phyloP scores from a whole-genome alignment of 805 yeast species.

The Teunomyces gatunensis region DNA sequence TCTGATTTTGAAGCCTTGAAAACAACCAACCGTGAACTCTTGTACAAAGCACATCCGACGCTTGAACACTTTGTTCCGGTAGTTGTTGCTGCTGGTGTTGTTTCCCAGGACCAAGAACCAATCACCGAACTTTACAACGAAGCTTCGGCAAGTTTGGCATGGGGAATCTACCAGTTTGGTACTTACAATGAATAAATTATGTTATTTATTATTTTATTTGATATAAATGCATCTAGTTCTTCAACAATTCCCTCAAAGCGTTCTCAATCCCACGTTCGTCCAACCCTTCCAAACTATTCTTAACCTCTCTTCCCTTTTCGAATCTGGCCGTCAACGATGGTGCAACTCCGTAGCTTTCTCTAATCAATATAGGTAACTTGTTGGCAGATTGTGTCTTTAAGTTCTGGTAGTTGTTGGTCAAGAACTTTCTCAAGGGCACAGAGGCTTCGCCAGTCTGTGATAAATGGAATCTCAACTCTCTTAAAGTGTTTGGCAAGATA shows the following conservation, averaged over 20 bases:
- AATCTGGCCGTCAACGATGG: conserved; percentile 77
- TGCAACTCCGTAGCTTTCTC: conserved; percentile 72
- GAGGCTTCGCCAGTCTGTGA: conserved; percentile 79
- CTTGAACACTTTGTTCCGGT: conserved; percentile 72
- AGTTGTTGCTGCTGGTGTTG: conserved; percentile 59
- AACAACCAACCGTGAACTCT: conserved; percentile 25
- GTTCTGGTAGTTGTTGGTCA: conserved; percentile 62
- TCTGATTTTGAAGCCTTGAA: conserved; percentile 39
- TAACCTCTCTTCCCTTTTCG: conserved; percentile 52
- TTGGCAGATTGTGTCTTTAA: conserved; percentile 58
- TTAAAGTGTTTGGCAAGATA: conserved; percentile 54
- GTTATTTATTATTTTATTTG: background rate
- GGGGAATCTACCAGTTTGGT: conserved; percentile 63
- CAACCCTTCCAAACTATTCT: conserved; percentile 48
- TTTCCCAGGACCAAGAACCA: conserved; percentile 28
- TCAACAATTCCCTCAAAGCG: conserved; percentile 40
- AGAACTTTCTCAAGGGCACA: conserved; percentile 60
- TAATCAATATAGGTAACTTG: conserved; percentile 66
- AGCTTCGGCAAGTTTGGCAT: conserved; percentile 52
- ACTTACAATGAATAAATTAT: background rate
- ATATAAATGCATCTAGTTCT: conserved; percentile 11
- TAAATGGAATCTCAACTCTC: conserved; percentile 78
- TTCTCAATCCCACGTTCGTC: conserved; percentile 43
- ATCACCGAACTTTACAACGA: conserved; percentile 48
- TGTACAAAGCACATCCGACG: conserved; percentile 67